phyloP scores from a whole-genome alignment of 176 grass and related monocot species.

The Cymbopogon citratus region DNA sequence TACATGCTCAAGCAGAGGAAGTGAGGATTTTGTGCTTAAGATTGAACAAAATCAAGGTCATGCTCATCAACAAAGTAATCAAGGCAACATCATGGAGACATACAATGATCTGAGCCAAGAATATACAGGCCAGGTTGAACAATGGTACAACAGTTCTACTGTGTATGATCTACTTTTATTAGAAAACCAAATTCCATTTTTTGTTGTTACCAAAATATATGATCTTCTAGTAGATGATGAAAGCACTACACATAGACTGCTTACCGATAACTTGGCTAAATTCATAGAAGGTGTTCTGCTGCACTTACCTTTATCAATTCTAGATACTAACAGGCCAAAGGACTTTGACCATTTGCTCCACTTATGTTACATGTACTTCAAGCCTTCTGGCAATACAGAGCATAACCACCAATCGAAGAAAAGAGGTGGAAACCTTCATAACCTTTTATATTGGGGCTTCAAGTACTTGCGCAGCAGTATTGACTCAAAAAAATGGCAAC shows the following conservation, averaged over 20 bases:
- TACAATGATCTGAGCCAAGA: not conserved
- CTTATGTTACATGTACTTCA: conserved; percentile 15
- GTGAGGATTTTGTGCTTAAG: not conserved
- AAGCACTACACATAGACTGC: not conserved
- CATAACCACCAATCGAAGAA: not conserved
- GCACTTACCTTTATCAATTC: not conserved
- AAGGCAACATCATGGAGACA: not conserved
- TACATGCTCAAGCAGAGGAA: not conserved
- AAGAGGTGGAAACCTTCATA: not conserved
- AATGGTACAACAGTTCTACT: not conserved
- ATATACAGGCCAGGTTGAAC: not conserved
- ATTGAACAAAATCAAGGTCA: not conserved
- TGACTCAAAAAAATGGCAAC: not conserved
- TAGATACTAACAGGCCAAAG: not conserved
- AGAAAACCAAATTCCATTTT: conserved; percentile 12
- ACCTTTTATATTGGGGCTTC: not conserved
- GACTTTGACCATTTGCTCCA: conserved; percentile 30
- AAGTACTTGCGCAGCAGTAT: not conserved
- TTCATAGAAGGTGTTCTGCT: not conserved
- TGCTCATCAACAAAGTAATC: not conserved
- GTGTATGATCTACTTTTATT: conserved; percentile 1
- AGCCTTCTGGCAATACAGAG: not conserved
- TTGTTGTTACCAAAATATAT: not conserved
- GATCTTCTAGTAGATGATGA: not conserved
- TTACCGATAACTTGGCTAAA: not conserved